Conservation (phyloP, 2,329 filamentous ascomycete species). For the Grosmannia serpens region DNA sequence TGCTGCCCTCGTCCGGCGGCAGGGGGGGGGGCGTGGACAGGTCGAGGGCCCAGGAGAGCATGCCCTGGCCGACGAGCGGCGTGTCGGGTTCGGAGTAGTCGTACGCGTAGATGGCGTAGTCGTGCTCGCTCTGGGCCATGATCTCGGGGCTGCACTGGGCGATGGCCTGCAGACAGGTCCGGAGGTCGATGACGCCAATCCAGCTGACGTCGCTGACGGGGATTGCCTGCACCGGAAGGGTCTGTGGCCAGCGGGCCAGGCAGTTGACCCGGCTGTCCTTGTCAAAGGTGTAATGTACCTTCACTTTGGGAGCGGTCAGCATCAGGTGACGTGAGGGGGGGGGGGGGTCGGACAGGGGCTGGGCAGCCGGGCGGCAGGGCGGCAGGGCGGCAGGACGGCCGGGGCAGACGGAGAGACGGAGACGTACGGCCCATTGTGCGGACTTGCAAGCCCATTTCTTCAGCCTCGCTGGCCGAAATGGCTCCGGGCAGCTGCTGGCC, state of each 20-base stretch:
- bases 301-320: conserved; percentile 53
- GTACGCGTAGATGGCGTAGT: conserved; percentile 95
- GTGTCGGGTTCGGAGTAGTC: conserved; percentile 94
- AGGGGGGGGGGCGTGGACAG: conserved; percentile 26
- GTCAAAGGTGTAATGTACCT: conserved; percentile 95
- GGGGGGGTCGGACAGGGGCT: too few species aligned
- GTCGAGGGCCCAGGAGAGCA: conserved; percentile 74
- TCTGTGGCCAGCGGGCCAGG: conserved; percentile 72
- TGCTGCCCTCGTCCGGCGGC: conserved; percentile 37
- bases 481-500: neutral
- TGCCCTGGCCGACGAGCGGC: conserved; percentile 87
- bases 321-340: too few species aligned
- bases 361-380: too few species aligned
- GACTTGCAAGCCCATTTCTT: conserved; percentile 19
- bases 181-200: conserved; percentile 81
- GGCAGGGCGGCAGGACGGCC: neutral
- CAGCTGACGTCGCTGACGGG: conserved; percentile 66
- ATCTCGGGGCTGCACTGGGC: conserved; percentile 74
- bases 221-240: conserved; percentile 69
- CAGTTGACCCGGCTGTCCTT: conserved; percentile 79
- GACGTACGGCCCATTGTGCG: conserved; percentile 23
- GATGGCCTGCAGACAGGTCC: conserved; percentile 77
- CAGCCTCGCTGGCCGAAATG: conserved; percentile 9
- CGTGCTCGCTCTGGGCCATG: conserved; percentile 55
- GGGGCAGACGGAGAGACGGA: neutral